phyloP scores from a whole-genome alignment of 768 basidiomycete species.

The Rhizopogon rudus region DNA sequence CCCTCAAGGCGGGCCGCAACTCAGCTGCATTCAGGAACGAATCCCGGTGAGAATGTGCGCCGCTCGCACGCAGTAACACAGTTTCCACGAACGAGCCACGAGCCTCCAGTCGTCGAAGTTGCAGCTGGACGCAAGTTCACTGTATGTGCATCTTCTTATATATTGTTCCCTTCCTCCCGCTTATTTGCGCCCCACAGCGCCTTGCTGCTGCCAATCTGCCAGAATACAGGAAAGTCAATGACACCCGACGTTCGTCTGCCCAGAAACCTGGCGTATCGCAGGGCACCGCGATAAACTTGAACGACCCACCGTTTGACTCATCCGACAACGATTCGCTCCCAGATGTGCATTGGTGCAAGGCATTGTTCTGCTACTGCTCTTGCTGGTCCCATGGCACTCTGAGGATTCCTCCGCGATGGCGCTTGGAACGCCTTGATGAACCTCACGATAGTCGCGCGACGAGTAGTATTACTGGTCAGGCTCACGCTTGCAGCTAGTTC shows the following conservation, averaged over 20 bases:
- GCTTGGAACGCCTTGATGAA: background rate
- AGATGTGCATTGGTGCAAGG: background rate
- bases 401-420: background rate
- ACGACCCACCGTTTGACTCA: background rate
- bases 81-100: too few species aligned
- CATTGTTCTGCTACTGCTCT: background rate
- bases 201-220: background rate
- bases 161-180: background rate
- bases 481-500: background rate
- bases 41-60: too few species aligned
- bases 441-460: background rate
- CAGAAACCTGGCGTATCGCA: background rate
- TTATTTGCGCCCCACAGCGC: background rate
- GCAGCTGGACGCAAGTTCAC: background rate
- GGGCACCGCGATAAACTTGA: too few species aligned
- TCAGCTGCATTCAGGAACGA: too few species aligned
- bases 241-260: background rate
- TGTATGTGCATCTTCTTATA: background rate
- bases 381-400: background rate
- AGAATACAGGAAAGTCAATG: background rate
- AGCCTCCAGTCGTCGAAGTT: background rate
- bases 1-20: too few species aligned
- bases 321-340: background rate
- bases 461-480: too few species aligned
- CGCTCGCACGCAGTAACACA: too few species aligned